A percentile compares a stretch with the other conserved stretches of the same genome.
Evolutionary conservation across 1,284 basidiomycete genomes (phyloP).

Genomic region (Meripilus lineatus): DNA sequence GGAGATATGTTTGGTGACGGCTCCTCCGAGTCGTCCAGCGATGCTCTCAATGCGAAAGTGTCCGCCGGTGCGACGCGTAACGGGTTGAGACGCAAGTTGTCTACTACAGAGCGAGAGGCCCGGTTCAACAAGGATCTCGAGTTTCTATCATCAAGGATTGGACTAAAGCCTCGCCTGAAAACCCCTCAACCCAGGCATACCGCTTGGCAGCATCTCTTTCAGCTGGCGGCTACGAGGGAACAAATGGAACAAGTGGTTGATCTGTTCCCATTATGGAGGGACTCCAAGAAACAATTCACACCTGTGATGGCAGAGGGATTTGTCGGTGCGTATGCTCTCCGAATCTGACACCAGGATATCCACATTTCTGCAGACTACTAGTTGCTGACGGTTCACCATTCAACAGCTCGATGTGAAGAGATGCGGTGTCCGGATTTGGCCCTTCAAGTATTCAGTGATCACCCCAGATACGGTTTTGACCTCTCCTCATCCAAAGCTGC

Average conservation of each 20-base stretch:
- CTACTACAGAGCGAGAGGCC: constrained; percentile 16
- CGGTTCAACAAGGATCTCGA: constrained; percentile 24
- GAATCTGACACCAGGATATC: too few species aligned
- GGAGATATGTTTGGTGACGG: background rate
- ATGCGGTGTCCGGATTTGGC: constrained; percentile 51
- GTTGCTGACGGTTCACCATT: background rate
- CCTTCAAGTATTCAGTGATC: constrained; percentile 55
- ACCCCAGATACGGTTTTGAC: constrained; percentile 51
- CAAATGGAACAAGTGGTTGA: constrained; percentile 41
- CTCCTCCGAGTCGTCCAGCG: background rate
- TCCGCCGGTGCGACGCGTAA: too few species aligned
- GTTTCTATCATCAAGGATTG: constrained; percentile 23
- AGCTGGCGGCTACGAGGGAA: constrained; percentile 40
- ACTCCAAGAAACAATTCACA: constrained; percentile 35
- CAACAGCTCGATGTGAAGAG: constrained; percentile 59
- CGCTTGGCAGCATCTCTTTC: constrained; percentile 44
- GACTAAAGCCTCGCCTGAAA: constrained; percentile 12
- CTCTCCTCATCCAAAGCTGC: constrained; percentile 47
- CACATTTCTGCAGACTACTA: background rate
- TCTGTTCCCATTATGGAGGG: constrained; percentile 44
- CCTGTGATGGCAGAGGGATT: constrained; percentile 38
- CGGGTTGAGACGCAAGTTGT: constrained; percentile 10
- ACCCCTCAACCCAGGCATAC: constrained; percentile 24
- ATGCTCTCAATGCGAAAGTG: constrained; percentile 4
- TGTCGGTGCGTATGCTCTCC: constrained; percentile 38